Evolutionary conservation across 352 stramenopile genomes (phyloP), one percentile per base, ranked within the genome.

Genomic region (Phytophthora pisi): DNA sequence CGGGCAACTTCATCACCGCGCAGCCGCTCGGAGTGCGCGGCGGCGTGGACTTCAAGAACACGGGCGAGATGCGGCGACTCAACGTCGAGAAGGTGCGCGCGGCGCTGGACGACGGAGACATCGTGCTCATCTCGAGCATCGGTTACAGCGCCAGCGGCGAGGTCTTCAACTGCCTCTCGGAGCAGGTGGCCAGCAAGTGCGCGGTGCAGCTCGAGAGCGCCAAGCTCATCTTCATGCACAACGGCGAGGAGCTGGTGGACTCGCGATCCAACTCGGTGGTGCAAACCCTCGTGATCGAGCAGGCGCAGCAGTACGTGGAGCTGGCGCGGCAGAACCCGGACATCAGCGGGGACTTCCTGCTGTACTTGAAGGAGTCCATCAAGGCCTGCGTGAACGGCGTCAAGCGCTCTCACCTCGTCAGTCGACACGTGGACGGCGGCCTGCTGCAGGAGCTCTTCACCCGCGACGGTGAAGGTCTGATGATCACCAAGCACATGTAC

Each of bases 381-480:
- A 76, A 84, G 40, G 89, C 90, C 7, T 96, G 90, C 34, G 77
- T 93, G 26, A 89, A 92, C 68, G 89, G 89, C 16, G 89, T 97
- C 38, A 91, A 86, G 57, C 86, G 90, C 5, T 92, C 88, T 15
- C 90, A 97, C 57, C 63, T 97, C 51, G 89, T 97, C 23, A 96
- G 84, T 43, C 86, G 90, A 45, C 86, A 96, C 59, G 81, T 93
- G 5, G 84, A 97, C 54, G 90, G 90, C 38, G 96, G 91, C 3
- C 75, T 99, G 34, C 75, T 99, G 23, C 90, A 98, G 70, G 97
- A 99, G 77, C 82, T 99, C n/a, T 99, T 98, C 74, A 99, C 97
- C 20, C 92, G 96, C 53, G 97, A 99, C 76, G 97, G 97, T 50
- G 88, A 95, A 64, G 97, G 97, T 9, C 95, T 98, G 28, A 97